Conservation (phyloP, 345 rosid species). For the Anastatica hierochuntica region DNA sequence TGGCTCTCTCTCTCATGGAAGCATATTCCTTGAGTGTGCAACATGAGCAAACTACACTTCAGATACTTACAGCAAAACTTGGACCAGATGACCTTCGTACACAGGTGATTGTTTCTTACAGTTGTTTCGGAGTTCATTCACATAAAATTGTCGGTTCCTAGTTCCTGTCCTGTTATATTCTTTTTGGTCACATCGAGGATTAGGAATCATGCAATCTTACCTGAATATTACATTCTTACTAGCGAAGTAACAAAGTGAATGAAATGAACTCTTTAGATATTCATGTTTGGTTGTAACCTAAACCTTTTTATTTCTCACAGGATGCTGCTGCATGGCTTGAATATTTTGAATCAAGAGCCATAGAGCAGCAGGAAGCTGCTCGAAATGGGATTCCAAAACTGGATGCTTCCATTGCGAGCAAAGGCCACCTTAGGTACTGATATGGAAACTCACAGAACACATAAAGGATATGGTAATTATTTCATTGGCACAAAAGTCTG, state of each 20-base stretch:
- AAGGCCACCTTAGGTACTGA: slow-evolving; percentile 92
- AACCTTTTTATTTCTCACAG: slow-evolving; percentile 34
- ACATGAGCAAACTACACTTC: slow-evolving; percentile 89
- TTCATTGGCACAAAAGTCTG: slow-evolving; percentile 24
- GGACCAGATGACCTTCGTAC: slow-evolving; percentile 89
- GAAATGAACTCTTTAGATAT: too few relatives aligned
- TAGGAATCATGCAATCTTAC: slow-evolving; percentile 7
- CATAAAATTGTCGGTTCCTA: background rate
- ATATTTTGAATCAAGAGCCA: slow-evolving; percentile 79
- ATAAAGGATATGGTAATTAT: slow-evolving; percentile 26
- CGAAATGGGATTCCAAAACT: slow-evolving; percentile 84
- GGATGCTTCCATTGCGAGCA: slow-evolving; percentile 90
- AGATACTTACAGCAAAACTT: slow-evolving; percentile 78
- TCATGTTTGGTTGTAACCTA: background rate
- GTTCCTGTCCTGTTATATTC: background rate
- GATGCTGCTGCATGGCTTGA: slow-evolving; percentile 99
- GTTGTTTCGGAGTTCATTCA: too few relatives aligned
- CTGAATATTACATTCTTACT: too few relatives aligned
- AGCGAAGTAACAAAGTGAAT: too few relatives aligned
- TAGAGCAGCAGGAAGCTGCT: slow-evolving; percentile 92
- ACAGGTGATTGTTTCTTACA: slow-evolving; percentile 39
- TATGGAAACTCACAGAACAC: slow-evolving; percentile 18
- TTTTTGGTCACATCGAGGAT: background rate
- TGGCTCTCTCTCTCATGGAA: slow-evolving; percentile 92
- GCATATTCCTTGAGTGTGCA: slow-evolving; percentile 89